A percentile compares a stretch with the other conserved stretches of the same genome.
Conservation (phyloP, 129 eudicot species). For the Centrapalus pauciflorus region DNA sequence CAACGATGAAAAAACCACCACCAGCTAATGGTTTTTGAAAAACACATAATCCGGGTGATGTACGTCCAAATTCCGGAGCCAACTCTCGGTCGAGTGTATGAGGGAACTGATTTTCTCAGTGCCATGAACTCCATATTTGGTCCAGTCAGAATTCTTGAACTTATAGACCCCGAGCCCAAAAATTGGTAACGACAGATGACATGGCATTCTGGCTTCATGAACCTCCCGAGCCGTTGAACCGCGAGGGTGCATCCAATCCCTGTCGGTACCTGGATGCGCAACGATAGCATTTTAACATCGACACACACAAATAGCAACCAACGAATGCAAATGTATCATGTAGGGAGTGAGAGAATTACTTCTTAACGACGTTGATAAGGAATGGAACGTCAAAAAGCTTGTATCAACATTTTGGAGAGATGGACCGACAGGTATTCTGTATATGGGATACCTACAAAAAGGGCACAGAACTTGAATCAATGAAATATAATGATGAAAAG, state of each 20-base stretch:
- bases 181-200: constrained; percentile 48
- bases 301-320: not conserved
- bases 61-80: constrained; percentile 69
- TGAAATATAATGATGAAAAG: not conserved
- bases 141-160: constrained; percentile 67
- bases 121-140: constrained; percentile 43
- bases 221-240: constrained; percentile 39
- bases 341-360: constrained; percentile 34
- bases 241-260: constrained; percentile 21
- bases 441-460: constrained; percentile 82
- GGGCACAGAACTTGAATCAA: constrained; percentile 5
- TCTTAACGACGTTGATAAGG: constrained; percentile 63
- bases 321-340: not conserved
- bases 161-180: constrained; percentile 75
- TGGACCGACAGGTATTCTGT: constrained; percentile 89
- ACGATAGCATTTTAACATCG: constrained; percentile 4
- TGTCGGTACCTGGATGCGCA: constrained; percentile 33
- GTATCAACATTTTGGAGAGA: constrained; percentile 83
- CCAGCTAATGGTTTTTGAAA: constrained; percentile 40
- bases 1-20: not conserved
- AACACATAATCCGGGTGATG: constrained; percentile 71
- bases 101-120: constrained; percentile 52
- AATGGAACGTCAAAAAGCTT: constrained; percentile 86
- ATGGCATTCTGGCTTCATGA: constrained; percentile 32
- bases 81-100: constrained; percentile 51